Base-by-base conservation (phyloP, 495 filamentous ascomycete species). In the Aspergillus asperescens region DNA sequence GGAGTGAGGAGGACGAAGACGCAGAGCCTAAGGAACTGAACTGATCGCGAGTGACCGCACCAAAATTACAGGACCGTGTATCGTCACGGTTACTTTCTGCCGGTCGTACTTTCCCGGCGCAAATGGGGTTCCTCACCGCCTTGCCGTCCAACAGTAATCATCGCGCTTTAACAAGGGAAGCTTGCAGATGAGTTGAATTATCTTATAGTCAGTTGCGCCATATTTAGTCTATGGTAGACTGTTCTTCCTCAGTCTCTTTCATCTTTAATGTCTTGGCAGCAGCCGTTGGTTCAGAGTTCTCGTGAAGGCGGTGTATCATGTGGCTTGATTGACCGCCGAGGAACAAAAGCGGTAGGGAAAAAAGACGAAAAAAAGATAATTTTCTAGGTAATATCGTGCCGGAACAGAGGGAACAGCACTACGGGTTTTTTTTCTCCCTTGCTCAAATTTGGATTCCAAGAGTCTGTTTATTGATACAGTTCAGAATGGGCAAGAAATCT, bases 401-500 rank as follows among this genome's bases (percentile, higher is more conserved):
- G 18, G 4, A 9, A 7, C 1, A 4, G 8, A 25, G 3, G n/a
- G 10, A 46, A 20, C n/a, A 22, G 27, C 27, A 32, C 5, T 9
- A 27, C 25, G 7, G 16, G 24, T 44, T 27, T 35, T 16, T 35
- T 28, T 35, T 15, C 3, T 16, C 13, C 16, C 32, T 25, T n/a
- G 22, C 20, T 25, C 20, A 15, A 20, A n/a, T 19, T 32, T 20
- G 37, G 23, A 22, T 41, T 42, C 12, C 19, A 25, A 37, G 41
- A 22, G 15, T n/a, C 15, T 27, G n/a, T 12, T 16, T 19, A 18
- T 24, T 3, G n/a, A 3, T 19, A 2, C 8, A 42, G 34, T 50
- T 45, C 54, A 72, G 27, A 10, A 75, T 75, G 71, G 70, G 70
- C 27, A 75, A 75, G 28, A 73, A 72, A 54, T 68, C 61, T 7